These are phyloP conservation scores for Helotiales sp. DNA, from an alignment of 2,329 filamentous ascomycete species.

Conservation along the genomic window DNA sequence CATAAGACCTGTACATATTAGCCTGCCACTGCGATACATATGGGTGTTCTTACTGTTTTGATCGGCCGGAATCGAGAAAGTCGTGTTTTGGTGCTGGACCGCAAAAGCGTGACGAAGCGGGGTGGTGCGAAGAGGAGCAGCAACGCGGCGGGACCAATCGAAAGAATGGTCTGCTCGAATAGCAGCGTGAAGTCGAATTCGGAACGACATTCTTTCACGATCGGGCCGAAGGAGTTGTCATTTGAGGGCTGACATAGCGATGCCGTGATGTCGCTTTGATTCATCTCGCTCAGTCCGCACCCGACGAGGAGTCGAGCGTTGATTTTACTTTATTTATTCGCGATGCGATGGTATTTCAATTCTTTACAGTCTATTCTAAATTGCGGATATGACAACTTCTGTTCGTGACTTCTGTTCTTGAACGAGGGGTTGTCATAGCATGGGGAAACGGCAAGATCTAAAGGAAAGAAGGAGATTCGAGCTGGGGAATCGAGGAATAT, in stretches of 20 bases:
- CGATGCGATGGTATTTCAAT: slow-evolving; percentile 11
- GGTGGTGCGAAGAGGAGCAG: slow-evolving; percentile 24
- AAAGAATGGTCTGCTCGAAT: slow-evolving; percentile 30
- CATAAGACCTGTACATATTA: slow-evolving; percentile 15
- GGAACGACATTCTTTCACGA: slow-evolving; percentile 27
- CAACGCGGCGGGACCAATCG: slow-evolving; percentile 23
- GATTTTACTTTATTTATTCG: slow-evolving; percentile 4
- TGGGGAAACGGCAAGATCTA: slow-evolving; percentile 6
- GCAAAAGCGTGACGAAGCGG: slow-evolving; percentile 17
- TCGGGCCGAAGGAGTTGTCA: slow-evolving; percentile 28
- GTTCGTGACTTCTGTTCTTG: neutral
- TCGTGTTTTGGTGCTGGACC: slow-evolving; percentile 21
- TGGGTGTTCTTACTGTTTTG: slow-evolving; percentile 17
- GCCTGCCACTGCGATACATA: neutral
- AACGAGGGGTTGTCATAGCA: neutral
- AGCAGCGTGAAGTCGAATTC: slow-evolving; percentile 33
- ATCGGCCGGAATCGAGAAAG: neutral
- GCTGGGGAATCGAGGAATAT: neutral
- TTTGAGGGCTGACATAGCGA: slow-evolving; percentile 20
- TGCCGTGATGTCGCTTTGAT: slow-evolving; percentile 15
- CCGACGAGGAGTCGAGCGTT: neutral
- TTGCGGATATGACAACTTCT: neutral
- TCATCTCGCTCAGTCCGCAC: neutral
- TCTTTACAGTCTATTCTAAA: slow-evolving; percentile 6
- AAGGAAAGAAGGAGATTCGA: neutral